phyloP scores from a whole-genome alignment of 345 rosid species.

The Gossypium thurberi region DNA sequence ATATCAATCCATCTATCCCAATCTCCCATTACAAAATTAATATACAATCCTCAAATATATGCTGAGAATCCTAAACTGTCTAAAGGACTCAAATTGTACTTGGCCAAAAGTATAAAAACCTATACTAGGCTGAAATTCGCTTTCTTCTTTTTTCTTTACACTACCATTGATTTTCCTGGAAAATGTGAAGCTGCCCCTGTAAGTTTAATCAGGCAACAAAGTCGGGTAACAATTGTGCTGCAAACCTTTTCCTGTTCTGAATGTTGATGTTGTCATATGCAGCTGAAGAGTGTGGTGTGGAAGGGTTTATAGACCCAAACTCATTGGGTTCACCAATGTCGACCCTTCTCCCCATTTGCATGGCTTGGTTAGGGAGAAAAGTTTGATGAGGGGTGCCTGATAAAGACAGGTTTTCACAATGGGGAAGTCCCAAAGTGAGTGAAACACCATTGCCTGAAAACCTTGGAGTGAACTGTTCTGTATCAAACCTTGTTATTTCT shows the following conservation, averaged over 20 bases:
- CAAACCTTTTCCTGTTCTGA: constrained; percentile 83
- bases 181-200: no score
- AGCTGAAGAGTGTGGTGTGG: constrained; percentile 56
- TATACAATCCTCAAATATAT: constrained; percentile 69
- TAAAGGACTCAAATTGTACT: constrained; percentile 46
- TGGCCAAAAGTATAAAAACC: constrained; percentile 44
- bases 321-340: constrained; percentile 63
- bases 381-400: constrained; percentile 54
- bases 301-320: constrained; percentile 40
- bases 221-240: constrained; percentile 85
- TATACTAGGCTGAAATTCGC: constrained; percentile 41
- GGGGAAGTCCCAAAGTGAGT: constrained; percentile 88
- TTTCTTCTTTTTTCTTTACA: constrained; percentile 35
- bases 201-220: constrained; percentile 56
- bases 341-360: constrained; percentile 69
- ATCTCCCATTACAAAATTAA: constrained; percentile 71
- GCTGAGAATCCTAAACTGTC: constrained; percentile 55
- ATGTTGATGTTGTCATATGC: constrained; percentile 71
- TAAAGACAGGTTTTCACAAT: constrained; percentile 75
- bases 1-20: constrained; percentile 50
- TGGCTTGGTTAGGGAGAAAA: constrained; percentile 72
- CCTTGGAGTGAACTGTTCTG: constrained; percentile 67
- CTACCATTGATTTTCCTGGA: constrained; percentile 29
- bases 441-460: constrained; percentile 82
- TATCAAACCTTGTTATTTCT: constrained; percentile 74